A percentile compares a stretch with the other conserved stretches of the same genome.
phyloP scores from a whole-genome alignment of 106 monocot genomes.

The Dioscorea zingiberensis region DNA sequence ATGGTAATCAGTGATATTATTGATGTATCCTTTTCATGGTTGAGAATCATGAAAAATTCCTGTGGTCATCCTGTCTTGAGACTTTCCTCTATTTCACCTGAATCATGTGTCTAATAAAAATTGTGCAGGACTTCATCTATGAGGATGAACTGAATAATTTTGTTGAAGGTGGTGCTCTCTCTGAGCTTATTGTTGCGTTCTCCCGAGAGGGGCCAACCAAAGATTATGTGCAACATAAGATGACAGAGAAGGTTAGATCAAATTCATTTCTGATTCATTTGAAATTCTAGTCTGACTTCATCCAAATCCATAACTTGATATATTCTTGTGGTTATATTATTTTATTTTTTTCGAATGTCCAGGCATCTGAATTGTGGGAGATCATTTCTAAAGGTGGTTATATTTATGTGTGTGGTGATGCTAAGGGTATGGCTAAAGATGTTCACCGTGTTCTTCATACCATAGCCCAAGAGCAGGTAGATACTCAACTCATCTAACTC shows the following conservation, averaged over 20 bases:
- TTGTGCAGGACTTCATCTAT: constrained; percentile 66
- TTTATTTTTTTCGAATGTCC: constrained; percentile 7
- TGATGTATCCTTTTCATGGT: too few relatives aligned
- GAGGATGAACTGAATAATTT: constrained; percentile 64
- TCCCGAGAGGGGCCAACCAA: constrained; percentile 64
- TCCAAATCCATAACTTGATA: neutral
- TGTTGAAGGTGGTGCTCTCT: constrained; percentile 44
- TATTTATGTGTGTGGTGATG: constrained; percentile 82
- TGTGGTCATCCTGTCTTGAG: neutral
- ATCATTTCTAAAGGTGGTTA: constrained; percentile 55
- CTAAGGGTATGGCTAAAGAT: constrained; percentile 86
- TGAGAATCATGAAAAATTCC: too few relatives aligned
- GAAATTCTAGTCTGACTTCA: neutral
- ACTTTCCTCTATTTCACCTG: neutral
- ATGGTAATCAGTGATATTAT: constrained; percentile 13
- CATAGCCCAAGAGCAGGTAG: constrained; percentile 57
- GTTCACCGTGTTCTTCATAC: constrained; percentile 66
- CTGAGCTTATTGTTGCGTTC: constrained; percentile 64
- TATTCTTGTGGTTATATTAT: neutral
- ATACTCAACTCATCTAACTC: neutral
- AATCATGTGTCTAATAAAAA: neutral
- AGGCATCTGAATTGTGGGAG: constrained; percentile 64
- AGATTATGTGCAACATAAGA: constrained; percentile 84
- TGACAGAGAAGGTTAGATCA: constrained; percentile 42
- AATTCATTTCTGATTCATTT: neutral